A percentile compares a stretch with the other conserved stretches of the same genome.
These are phyloP conservation scores for Eutrema salsugineum DNA, from an alignment of 441 rosid genomes.

Conservation along the genomic window DNA sequence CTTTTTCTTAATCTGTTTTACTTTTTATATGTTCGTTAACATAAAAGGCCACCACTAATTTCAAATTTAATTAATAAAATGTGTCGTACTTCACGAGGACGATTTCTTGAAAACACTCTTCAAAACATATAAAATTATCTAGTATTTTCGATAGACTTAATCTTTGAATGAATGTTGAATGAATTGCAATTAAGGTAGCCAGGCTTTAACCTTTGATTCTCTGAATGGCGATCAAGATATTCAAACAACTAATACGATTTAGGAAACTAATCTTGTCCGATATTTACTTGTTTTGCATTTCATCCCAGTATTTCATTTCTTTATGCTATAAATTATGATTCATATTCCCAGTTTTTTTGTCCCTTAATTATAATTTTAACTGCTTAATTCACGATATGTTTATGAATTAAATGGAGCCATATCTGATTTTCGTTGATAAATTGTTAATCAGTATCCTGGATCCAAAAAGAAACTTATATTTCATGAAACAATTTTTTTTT, in stretches of 20 bases:
- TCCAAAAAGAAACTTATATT: no score
- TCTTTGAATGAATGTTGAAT: neutral
- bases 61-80: neutral
- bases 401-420: neutral
- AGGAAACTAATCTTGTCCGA: neutral
- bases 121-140: neutral
- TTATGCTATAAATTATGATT: neutral
- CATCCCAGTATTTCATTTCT: neutral
- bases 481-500: no score
- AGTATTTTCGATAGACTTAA: neutral
- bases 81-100: neutral
- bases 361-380: neutral
- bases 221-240: neutral
- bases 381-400: neutral
- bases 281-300: neutral
- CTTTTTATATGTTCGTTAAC: neutral
- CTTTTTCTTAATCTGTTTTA: constrained; percentile 4
- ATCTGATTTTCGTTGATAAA: neutral
- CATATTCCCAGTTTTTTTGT: neutral
- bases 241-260: neutral
- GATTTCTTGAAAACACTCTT: neutral
- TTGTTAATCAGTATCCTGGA: no score
- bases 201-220: neutral
- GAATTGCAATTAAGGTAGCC: no score
- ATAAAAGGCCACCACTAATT: constrained; percentile 8